Base-by-base conservation (phyloP, 2,329 filamentous ascomycete genomes). In the Tolypocladium pustulatum region DNA sequence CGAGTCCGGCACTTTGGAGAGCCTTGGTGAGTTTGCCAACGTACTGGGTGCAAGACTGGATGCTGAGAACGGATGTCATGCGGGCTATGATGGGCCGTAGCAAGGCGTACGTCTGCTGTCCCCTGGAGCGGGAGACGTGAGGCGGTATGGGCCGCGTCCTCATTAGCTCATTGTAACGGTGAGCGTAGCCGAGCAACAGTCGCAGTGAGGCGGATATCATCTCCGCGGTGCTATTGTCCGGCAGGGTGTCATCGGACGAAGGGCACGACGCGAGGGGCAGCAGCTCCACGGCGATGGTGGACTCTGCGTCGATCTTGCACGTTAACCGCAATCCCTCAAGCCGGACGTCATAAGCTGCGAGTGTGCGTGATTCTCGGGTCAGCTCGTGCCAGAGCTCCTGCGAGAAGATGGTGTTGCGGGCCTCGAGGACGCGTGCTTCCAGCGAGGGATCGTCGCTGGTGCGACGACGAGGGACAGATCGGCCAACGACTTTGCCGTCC, bases 351-450 rank as follows among this genome's bases (percentile, higher is more conserved):
- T 89, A 86, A 13, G 86, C 84, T 3, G 87, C 80, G 27, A 96
- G 77, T 0, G 81, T 80, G 20, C 91, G 87, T 0, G 89, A 86
- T 73, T 99, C 94, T 22, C 90, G 82, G 57, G 87, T 86, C 60
- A 97, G 78, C 72, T 99, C 94, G 65, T 96, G 86, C 81, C 91
- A 97, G 1, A 99, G 76, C 69, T 99, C 94, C 68, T 92, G 87
- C 34, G 89, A 85, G 65, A 90, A 91, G 25, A 93, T 79, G 55
- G 88, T 90, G 70, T 94, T 88, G 59, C 90, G 81, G 2, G 90
- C 88, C 65, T 89, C 83, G 22, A 87, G 82, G 37, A 95, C 89
- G 12, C 86, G 81, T 36, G 84, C 78, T 63, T 90, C 84, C 10
- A 92, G 75, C 1, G 67, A 68, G 8, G 65, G 64, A 41, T 87